Evolutionary conservation across 2,329 filamentous ascomycete species (phyloP).

Genomic region (Verticillium zaregamsianum): DNA sequence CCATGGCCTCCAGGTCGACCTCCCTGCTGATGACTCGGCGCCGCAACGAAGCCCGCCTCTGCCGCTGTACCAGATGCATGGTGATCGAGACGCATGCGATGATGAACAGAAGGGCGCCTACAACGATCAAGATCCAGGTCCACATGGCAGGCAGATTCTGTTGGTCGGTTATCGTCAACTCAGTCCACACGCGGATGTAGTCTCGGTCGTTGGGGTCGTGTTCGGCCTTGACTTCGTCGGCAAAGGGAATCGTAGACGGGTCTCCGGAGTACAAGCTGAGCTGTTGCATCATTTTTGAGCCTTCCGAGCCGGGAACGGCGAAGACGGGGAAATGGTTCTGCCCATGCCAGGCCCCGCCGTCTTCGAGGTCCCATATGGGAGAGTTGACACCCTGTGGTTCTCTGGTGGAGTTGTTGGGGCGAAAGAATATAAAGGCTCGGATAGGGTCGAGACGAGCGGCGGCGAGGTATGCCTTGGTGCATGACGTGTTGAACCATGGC

Average conservation of each 20-base stretch:
- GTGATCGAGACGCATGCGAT: constrained; percentile 62
- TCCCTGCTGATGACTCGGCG: constrained; percentile 72
- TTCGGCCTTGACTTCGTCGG: constrained; percentile 48
- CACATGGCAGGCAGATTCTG: constrained; percentile 67
- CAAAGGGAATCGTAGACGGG: constrained; percentile 57
- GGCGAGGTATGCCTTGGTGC: constrained; percentile 68
- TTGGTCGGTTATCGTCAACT: constrained; percentile 42
- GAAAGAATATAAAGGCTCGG: constrained; percentile 61
- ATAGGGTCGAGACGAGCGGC: constrained; percentile 55
- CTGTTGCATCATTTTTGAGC: constrained; percentile 64
- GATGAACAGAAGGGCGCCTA: constrained; percentile 66
- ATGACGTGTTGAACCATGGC: constrained; percentile 76
- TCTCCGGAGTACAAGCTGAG: constrained; percentile 75
- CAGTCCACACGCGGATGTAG: constrained; percentile 58
- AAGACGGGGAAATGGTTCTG: constrained; percentile 77
- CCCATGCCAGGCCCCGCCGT: constrained; percentile 66
- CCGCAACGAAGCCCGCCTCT: constrained; percentile 63
- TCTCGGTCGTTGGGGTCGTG: constrained; percentile 53
- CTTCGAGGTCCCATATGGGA: constrained; percentile 65
- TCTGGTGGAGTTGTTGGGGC: constrained; percentile 48
- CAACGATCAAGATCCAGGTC: constrained; percentile 70
- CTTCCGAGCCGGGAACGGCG: constrained; percentile 67
- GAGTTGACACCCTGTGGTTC: constrained; percentile 65
- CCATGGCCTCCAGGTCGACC: constrained; percentile 80
- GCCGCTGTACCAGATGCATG: constrained; percentile 75